phyloP scores from a whole-genome alignment of 225 moss, liverwort and hornwort species.

The Takakia lepidozioides region DNA sequence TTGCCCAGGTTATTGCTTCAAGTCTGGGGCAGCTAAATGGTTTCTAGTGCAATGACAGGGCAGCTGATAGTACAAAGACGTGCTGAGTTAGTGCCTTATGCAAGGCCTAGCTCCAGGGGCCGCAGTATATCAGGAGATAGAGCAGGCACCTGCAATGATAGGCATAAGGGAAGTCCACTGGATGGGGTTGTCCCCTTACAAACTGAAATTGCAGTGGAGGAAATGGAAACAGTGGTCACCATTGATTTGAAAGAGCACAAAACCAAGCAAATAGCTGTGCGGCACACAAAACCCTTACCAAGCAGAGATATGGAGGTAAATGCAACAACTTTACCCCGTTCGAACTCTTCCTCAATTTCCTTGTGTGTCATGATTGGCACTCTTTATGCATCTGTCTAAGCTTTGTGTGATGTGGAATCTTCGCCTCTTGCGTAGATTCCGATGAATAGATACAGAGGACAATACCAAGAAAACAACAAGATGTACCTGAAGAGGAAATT shows the following conservation, averaged over 20 bases:
- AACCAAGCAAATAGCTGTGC: slow-evolving; percentile 13
- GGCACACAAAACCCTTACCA: slow-evolving; percentile 28
- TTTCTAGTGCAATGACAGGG: too few species aligned
- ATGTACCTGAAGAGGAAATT: too few species aligned
- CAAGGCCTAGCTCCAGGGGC: too few species aligned
- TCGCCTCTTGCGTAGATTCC: not conserved
- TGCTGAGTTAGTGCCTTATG: too few species aligned
- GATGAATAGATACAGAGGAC: not conserved
- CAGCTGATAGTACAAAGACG: too few species aligned
- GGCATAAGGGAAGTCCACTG: too few species aligned
- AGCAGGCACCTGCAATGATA: too few species aligned
- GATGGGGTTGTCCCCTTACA: not conserved
- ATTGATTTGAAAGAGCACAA: not conserved
- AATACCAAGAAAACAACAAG: not conserved
- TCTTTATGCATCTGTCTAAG: not conserved
- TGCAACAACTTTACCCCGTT: not conserved
- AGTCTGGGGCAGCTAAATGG: too few species aligned
- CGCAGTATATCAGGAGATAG: too few species aligned
- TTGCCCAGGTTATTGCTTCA: too few species aligned
- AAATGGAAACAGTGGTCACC: not conserved
- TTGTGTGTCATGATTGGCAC: not conserved
- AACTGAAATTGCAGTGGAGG: slow-evolving; percentile 1
- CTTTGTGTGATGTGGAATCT: too few species aligned
- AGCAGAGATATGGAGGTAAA: slow-evolving; percentile 72
- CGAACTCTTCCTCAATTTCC: not conserved